phyloP scores from a whole-genome alignment of 2,329 filamentous ascomycete species.

The Arthrobotrys musiformis region DNA sequence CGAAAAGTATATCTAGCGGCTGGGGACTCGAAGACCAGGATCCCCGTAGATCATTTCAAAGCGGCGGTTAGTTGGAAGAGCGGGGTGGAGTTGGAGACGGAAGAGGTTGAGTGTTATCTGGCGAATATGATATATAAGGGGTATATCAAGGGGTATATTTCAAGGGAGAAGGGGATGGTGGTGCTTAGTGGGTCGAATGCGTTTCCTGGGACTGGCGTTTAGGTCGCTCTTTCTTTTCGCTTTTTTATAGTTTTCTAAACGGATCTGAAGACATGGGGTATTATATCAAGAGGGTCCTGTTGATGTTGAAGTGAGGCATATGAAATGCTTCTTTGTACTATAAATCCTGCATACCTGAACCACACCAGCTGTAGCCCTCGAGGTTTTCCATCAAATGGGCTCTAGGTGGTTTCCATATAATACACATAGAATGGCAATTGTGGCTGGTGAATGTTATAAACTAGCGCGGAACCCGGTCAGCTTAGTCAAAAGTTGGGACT shows the following conservation, averaged over 20 bases:
- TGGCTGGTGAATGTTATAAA: no score
- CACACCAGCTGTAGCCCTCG: background rate
- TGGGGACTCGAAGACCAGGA: conserved; percentile 78
- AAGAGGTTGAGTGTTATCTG: conserved; percentile 94
- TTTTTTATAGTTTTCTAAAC: background rate
- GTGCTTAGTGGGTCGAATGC: conserved; percentile 92
- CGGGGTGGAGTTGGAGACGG: conserved; percentile 71
- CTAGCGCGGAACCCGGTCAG: background rate
- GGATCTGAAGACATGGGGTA: background rate
- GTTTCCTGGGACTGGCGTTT: conserved; percentile 83
- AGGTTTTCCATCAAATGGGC: background rate
- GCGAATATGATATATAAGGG: conserved; percentile 99
- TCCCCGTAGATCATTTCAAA: conserved; percentile 84
- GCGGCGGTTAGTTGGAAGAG: conserved; percentile 74
- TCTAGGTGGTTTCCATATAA: background rate
- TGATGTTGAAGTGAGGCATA: background rate
- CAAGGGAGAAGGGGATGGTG: conserved; percentile 86
- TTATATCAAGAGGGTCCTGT: background rate
- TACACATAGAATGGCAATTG: background rate
- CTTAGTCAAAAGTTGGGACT: background rate
- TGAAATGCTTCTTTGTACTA: background rate
- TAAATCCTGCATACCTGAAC: background rate
- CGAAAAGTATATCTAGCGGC: conserved; percentile 84
- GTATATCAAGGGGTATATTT: conserved; percentile 98
- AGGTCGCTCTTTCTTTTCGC: background rate